A percentile compares a stretch with the other conserved stretches of the same genome.
Evolutionary conservation across 306 rosid species (phyloP).

Genomic region (Mimosa bimucronata): DNA sequence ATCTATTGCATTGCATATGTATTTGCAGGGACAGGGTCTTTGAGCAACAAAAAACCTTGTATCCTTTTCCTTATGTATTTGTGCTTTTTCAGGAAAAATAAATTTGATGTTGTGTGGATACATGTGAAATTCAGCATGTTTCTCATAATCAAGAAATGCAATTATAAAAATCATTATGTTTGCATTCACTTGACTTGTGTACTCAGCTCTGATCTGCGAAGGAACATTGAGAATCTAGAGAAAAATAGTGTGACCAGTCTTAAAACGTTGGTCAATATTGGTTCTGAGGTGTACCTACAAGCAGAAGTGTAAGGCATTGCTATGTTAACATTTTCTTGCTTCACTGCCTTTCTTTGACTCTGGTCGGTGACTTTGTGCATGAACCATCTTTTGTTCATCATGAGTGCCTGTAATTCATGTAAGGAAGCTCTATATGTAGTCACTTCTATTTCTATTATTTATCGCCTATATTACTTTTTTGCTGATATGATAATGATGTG

Average conservation of each 20-base stretch:
- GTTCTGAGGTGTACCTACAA: slow-evolving; percentile 90
- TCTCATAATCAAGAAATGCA: slow-evolving; percentile 13
- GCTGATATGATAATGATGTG: not conserved
- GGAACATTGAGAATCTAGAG: slow-evolving; percentile 81
- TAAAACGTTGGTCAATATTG: slow-evolving; percentile 84
- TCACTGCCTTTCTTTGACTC: slow-evolving; percentile 1
- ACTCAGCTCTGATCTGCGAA: slow-evolving; percentile 78
- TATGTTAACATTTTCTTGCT: slow-evolving; percentile 2
- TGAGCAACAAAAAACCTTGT: slow-evolving; percentile 87
- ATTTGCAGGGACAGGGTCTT: slow-evolving; percentile 88
- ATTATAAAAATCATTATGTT: slow-evolving; percentile 11
- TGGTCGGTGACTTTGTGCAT: slow-evolving; percentile 7
- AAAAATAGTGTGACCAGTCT: slow-evolving; percentile 84
- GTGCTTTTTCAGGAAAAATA: not conserved
- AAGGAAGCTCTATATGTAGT: too few relatives aligned
- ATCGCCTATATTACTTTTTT: not conserved
- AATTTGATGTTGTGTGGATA: not conserved
- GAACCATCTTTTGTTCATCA: not conserved
- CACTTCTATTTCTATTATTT: too few relatives aligned
- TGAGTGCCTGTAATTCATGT: not conserved
- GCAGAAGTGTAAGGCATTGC: slow-evolving; percentile 86
- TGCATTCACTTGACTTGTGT: slow-evolving; percentile 56
- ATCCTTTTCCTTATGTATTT: slow-evolving; percentile 55
- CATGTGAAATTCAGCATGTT: slow-evolving; percentile 19
- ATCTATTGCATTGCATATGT: slow-evolving; percentile 30